Conservation (phyloP, 2,329 filamentous ascomycete species). For the Bisporella sp. region DNA sequence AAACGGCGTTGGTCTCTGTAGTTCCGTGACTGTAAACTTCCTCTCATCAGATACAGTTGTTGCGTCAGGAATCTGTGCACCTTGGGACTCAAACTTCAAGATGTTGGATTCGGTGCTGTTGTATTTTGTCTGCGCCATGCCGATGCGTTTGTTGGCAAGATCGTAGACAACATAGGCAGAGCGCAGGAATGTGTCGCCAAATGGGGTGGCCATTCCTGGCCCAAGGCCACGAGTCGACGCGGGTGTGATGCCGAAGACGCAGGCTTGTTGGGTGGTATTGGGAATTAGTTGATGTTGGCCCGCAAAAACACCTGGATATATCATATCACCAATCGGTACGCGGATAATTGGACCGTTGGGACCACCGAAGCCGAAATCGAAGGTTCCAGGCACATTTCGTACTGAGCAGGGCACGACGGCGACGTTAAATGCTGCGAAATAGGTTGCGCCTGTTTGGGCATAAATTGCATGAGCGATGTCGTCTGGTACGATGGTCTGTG, state of each 20-base stretch:
- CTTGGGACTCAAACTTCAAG: constrained; percentile 7
- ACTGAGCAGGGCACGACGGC: constrained; percentile 39
- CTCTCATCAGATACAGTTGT: constrained; percentile 2
- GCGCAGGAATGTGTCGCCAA: constrained; percentile 45
- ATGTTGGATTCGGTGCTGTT: constrained; percentile 24
- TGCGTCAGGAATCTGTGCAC: constrained; percentile 6
- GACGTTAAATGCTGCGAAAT: constrained; percentile 32
- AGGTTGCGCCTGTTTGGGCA: constrained; percentile 35
- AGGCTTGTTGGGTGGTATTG: constrained; percentile 24
- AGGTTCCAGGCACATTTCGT: constrained; percentile 27
- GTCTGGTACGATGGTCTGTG: constrained; percentile 54
- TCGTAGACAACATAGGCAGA: constrained; percentile 45
- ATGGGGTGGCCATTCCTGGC: constrained; percentile 10
- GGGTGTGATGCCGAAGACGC: constrained; percentile 24
- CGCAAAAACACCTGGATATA: constrained; percentile 22
- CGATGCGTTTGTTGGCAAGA: constrained; percentile 40
- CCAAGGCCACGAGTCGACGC: not conserved
- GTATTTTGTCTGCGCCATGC: constrained; percentile 37
- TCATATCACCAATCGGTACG: constrained; percentile 37
- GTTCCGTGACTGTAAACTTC: constrained; percentile 1
- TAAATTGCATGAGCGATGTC: constrained; percentile 39
- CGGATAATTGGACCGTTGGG: constrained; percentile 33
- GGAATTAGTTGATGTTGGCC: constrained; percentile 24
- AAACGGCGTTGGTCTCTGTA: not conserved
- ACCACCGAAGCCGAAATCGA: constrained; percentile 39